These are phyloP conservation scores for Ascomycota sp. DNA, from an alignment of 2,329 filamentous ascomycete genomes.

Conservation along the genomic window DNA sequence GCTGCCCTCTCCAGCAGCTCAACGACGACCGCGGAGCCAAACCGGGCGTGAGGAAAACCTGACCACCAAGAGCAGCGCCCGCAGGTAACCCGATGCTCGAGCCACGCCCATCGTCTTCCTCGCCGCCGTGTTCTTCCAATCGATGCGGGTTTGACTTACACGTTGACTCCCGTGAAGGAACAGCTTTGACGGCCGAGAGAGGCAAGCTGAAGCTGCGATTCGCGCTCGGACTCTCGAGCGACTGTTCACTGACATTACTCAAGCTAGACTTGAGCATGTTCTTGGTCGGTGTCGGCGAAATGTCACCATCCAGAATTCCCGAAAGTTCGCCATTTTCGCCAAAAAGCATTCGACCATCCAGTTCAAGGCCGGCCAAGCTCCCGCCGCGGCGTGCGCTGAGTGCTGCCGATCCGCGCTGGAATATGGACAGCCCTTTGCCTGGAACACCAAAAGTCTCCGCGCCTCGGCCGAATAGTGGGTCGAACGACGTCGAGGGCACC, in stretches of 20 bases:
- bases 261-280: constrained; percentile 26
- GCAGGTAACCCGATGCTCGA: constrained; percentile 5
- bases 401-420: constrained; percentile 31
- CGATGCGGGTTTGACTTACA: constrained; percentile 21
- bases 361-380: constrained; percentile 70
- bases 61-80: constrained; percentile 10
- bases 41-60: constrained; percentile 10
- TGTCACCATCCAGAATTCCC: constrained; percentile 27
- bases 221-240: constrained; percentile 25
- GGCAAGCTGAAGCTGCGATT: constrained; percentile 21
- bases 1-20: constrained; percentile 13
- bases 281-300: constrained; percentile 92
- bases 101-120: constrained; percentile 3
- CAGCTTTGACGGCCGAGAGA: constrained; percentile 19
- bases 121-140: constrained; percentile 2
- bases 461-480: constrained; percentile 28
- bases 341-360: constrained; percentile 42
- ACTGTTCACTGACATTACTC: constrained; percentile 16
- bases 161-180: constrained; percentile 16
- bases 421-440: constrained; percentile 44
- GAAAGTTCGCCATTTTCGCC: constrained; percentile 10
- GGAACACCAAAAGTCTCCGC: constrained; percentile 31
- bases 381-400: constrained; percentile 28
- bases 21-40: constrained; percentile 19
- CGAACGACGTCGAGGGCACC: constrained; percentile 65